These are phyloP conservation scores for Gnomoniopsis smithogilvyi DNA, from an alignment of 2,329 filamentous ascomycete genomes.

Conservation along the genomic window DNA sequence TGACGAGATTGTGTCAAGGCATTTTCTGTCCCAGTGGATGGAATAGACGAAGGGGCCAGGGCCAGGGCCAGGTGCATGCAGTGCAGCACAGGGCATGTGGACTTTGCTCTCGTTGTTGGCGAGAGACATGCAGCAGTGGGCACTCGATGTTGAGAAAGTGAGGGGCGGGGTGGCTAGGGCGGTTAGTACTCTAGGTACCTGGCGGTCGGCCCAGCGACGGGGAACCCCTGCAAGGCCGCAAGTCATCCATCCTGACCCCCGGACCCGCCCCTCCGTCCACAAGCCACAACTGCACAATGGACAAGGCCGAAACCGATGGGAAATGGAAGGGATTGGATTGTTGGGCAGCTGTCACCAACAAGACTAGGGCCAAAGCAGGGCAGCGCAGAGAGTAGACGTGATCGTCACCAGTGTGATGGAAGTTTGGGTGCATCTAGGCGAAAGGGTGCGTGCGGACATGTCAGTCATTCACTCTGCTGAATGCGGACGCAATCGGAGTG, in stretches of 20 bases:
- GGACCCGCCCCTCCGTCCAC: no score
- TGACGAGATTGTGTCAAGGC: not conserved
- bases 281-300: not conserved
- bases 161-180: not conserved
- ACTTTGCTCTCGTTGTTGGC: not conserved
- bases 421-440: no score
- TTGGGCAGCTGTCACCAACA: no score
- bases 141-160: not conserved
- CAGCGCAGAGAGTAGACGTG: no score
- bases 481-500: no score
- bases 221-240: conserved; percentile 2
- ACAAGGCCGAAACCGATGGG: not conserved
- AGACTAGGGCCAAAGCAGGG: no score
- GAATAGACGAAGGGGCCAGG: not conserved
- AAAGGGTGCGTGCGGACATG: no score
- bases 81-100: not conserved
- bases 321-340: no score
- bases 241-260: no score
- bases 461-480: no score
- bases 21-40: not conserved
- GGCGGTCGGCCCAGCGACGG: conserved; percentile 4
- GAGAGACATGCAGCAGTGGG: not conserved
- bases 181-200: not conserved
- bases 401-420: no score
- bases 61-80: not conserved